Evolutionary conservation across 2,329 filamentous ascomycete genomes (phyloP).

Genomic region (Trichoderma koningii): DNA sequence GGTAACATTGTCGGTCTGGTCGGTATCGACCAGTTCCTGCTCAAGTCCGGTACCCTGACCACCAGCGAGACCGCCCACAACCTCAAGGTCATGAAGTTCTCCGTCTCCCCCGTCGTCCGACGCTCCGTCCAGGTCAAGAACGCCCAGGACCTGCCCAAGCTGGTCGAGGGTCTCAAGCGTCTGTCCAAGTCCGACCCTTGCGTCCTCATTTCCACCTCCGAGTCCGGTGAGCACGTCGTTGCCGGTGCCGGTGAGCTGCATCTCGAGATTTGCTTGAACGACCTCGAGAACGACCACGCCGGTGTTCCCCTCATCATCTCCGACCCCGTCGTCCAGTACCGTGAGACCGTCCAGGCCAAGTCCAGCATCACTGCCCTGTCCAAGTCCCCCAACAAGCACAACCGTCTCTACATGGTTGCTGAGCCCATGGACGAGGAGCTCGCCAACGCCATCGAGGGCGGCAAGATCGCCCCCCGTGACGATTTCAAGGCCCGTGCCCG

Average conservation of each 20-base stretch:
- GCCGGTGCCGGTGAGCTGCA: slow-evolving; percentile 99
- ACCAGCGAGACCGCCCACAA: slow-evolving; percentile 98
- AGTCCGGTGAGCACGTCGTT: slow-evolving; percentile 98
- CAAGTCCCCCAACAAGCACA: slow-evolving; percentile 99
- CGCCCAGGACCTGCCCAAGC: slow-evolving; percentile 98
- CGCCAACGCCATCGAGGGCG: slow-evolving; percentile 81
- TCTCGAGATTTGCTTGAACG: slow-evolving; percentile 99
- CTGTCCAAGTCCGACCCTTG: slow-evolving; percentile 99
- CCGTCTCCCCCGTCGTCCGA: slow-evolving; percentile 97
- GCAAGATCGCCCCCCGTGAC: slow-evolving; percentile 92
- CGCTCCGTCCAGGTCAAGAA: slow-evolving; percentile 99
- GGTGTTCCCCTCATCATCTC: slow-evolving; percentile 97
- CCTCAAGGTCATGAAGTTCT: slow-evolving; percentile 99
- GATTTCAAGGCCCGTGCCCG: slow-evolving; percentile 99
- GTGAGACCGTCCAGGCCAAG: slow-evolving; percentile 84
- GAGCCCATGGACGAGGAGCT: slow-evolving; percentile 92
- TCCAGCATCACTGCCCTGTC: slow-evolving; percentile 96
- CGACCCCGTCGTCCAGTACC: slow-evolving; percentile 97
- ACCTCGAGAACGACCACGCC: slow-evolving; percentile 99
- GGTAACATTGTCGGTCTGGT: slow-evolving; percentile 99
- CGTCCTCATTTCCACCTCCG: slow-evolving; percentile 84
- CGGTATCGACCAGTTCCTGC: slow-evolving; percentile 99
- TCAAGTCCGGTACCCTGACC: slow-evolving; percentile 99
- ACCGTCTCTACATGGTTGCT: slow-evolving; percentile 97
- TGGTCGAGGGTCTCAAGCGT: slow-evolving; percentile 99